phyloP scores from a whole-genome alignment of 305 asterid genomes.

The Fraxinus nigra region DNA sequence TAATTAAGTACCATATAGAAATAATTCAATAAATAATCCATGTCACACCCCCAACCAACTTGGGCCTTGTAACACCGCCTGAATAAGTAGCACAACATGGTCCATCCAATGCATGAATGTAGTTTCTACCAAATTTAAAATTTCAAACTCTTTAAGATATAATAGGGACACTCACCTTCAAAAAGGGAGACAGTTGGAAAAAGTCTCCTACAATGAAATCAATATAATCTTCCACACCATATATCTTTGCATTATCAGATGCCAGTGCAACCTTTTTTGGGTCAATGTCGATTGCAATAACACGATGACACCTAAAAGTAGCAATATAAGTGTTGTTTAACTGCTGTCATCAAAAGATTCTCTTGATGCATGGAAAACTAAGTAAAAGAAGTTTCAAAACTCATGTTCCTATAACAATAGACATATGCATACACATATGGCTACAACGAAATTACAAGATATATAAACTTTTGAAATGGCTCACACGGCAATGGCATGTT shows the following conservation, averaged over 20 bases:
- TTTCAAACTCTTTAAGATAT: not conserved
- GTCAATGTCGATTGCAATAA: slow-evolving; percentile 80
- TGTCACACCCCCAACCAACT: not conserved
- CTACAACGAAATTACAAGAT: not conserved
- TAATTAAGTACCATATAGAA: not conserved
- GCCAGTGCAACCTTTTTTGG: slow-evolving; percentile 64
- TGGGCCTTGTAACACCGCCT: not conserved
- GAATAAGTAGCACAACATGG: not conserved
- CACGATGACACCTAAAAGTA: slow-evolving; percentile 54
- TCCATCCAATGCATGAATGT: not conserved
- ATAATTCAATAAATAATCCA: not conserved
- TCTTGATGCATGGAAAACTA: not conserved
- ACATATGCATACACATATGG: not conserved
- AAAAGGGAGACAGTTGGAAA: slow-evolving; percentile 74
- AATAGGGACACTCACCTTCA: slow-evolving; percentile 51
- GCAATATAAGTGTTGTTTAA: slow-evolving; percentile 1
- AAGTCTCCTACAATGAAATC: slow-evolving; percentile 82
- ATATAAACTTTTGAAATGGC: not conserved
- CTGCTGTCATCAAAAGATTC: not conserved
- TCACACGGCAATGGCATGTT: not conserved
- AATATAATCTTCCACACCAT: slow-evolving; percentile 75
- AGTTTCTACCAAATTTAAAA: slow-evolving; percentile 1
- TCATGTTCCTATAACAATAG: not conserved
- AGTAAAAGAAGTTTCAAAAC: not conserved
- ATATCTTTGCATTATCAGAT: slow-evolving; percentile 66